Conservation (phyloP, 83 land plant genomes). For the Picea mariana region DNA sequence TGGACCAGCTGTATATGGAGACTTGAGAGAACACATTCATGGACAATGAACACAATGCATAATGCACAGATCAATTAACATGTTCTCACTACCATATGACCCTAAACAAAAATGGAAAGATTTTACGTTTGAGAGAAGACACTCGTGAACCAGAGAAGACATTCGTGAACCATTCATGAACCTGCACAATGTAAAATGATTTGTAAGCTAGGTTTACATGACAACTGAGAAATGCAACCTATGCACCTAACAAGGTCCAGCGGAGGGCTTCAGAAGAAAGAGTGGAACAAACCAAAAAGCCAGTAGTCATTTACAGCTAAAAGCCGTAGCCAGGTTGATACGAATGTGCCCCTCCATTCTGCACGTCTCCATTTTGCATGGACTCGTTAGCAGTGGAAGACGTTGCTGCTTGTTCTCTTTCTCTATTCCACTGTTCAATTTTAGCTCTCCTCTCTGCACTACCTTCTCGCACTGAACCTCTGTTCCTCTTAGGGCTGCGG, state of each 20-base stretch:
- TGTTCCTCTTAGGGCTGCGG: slow-evolving; percentile 29
- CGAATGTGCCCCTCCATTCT: slow-evolving; percentile 4
- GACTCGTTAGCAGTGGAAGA: not conserved
- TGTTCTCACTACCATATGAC: not conserved
- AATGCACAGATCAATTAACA: no score
- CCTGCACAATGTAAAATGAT: slow-evolving; percentile 67
- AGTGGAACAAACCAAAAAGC: slow-evolving; percentile 5
- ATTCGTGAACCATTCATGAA: slow-evolving; percentile 33
- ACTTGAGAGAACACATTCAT: no score
- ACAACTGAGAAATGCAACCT: not conserved
- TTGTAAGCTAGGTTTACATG: slow-evolving; percentile 40
- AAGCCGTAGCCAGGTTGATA: slow-evolving; percentile 1
- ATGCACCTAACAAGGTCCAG: slow-evolving; percentile 4
- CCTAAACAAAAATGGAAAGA: not conserved
- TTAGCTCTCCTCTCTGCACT: slow-evolving; percentile 71
- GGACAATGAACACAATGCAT: not conserved
- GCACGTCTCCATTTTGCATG: not conserved
- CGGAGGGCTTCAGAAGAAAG: not conserved
- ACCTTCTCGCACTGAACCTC: slow-evolving; percentile 49
- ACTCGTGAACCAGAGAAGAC: slow-evolving; percentile 44
- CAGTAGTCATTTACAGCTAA: not conserved
- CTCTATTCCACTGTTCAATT: slow-evolving; percentile 70
- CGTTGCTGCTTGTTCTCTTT: slow-evolving; percentile 33
- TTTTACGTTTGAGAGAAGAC: slow-evolving; percentile 25
- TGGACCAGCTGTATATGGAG: no score